Conservation (phyloP, 805 yeast genomes). For the Candida endomychidarum region DNA sequence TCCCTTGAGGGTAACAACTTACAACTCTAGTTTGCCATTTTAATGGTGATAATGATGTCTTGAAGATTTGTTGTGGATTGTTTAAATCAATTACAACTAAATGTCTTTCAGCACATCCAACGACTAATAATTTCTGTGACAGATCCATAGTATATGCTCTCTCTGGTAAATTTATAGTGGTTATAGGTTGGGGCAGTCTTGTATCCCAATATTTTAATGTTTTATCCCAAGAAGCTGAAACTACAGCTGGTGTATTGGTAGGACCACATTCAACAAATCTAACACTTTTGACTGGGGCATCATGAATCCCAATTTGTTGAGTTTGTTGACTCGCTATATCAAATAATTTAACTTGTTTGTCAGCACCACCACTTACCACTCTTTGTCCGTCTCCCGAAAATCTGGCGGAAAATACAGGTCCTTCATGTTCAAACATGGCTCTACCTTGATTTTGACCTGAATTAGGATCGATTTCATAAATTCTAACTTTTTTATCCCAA, state of each 20-base stretch:
- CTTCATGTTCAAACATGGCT: conserved; percentile 87
- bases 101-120: conserved; percentile 92
- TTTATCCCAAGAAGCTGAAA: conserved; percentile 95
- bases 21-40: conserved; percentile 86
- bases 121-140: conserved; percentile 76
- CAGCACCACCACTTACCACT: conserved; percentile 82
- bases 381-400: conserved; percentile 89
- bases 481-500: conserved; percentile 94
- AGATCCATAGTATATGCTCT: conserved; percentile 89
- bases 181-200: conserved; percentile 78
- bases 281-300: conserved; percentile 72
- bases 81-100: conserved; percentile 74
- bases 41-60: conserved; percentile 70
- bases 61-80: conserved; percentile 80
- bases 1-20: conserved; percentile 85
- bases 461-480: conserved; percentile 76
- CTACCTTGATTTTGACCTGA: conserved; percentile 83
- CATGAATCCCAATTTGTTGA: conserved; percentile 84
- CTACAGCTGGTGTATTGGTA: conserved; percentile 77
- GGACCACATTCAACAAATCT: conserved; percentile 83
- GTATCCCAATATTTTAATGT: conserved; percentile 94
- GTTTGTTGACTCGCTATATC: conserved; percentile 82
- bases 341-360: conserved; percentile 79
- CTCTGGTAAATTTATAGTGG: conserved; percentile 83
- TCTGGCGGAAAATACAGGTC: conserved; percentile 76